These are phyloP conservation scores for Mycena chlorophos DNA, from an alignment of 768 basidiomycete genomes.

Conservation along the genomic window DNA sequence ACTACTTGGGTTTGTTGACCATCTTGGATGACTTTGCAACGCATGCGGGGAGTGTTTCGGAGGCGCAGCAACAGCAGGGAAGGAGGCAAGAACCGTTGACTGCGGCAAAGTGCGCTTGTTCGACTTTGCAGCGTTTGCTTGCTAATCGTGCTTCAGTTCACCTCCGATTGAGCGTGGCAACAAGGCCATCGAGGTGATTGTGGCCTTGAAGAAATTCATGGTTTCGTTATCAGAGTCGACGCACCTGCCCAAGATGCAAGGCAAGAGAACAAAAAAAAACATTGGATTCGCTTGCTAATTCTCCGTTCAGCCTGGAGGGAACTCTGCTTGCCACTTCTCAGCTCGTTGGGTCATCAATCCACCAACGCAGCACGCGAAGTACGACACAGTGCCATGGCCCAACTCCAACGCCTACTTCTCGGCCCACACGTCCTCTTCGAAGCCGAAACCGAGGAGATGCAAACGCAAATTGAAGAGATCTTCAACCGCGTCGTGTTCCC, in stretches of 20 bases:
- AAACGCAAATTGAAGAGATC: constrained; percentile 70
- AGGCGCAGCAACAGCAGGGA: constrained; percentile 55
- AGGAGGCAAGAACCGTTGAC: constrained; percentile 52
- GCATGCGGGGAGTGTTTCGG: constrained; percentile 57
- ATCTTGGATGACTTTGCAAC: constrained; percentile 87
- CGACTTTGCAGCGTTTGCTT: not conserved
- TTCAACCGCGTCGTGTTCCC: constrained; percentile 92
- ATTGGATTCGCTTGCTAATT: constrained; percentile 8
- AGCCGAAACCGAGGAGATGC: constrained; percentile 45
- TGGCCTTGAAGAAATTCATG: constrained; percentile 68
- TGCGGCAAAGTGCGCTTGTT: constrained; percentile 47
- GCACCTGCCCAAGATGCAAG: constrained; percentile 29
- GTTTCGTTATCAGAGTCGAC: constrained; percentile 54
- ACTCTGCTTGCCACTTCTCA: constrained; percentile 72
- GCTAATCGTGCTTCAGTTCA: constrained; percentile 48
- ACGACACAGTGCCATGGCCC: constrained; percentile 74
- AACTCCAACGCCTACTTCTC: constrained; percentile 82
- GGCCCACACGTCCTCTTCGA: constrained; percentile 69
- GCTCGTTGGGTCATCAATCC: constrained; percentile 76
- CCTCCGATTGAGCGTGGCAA: constrained; percentile 78
- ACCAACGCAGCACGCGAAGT: constrained; percentile 82
- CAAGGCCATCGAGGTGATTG: constrained; percentile 78
- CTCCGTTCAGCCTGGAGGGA: constrained; percentile 64
- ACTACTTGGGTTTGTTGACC: constrained; percentile 75
- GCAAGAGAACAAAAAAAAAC: constrained; percentile 37